Evolutionary conservation across 75 land plant species (phyloP), one percentile per base, ranked within the genome.

Genomic region (Pseudotsuga menziesii): DNA sequence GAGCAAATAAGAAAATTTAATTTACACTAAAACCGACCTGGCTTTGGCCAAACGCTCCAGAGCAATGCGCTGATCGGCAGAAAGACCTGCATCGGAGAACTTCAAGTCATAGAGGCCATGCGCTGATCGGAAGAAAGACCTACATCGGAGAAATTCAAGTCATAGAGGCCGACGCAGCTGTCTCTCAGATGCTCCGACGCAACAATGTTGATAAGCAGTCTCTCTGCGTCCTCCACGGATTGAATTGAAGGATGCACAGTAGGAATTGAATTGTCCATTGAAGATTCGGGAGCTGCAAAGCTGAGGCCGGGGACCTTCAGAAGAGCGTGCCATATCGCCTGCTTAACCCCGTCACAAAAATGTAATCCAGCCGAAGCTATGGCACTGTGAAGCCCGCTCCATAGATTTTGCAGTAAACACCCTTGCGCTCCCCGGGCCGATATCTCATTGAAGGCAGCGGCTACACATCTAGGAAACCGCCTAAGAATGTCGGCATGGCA

Each of bases 111-210:
- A n/a, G n/a, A n/a, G n/a, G n/a, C n/a, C n/a, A n/a, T n/a, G n/a
- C n/a, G n/a, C n/a, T n/a, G n/a, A n/a, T n/a, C n/a, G n/a, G n/a
- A n/a, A n/a, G n/a, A n/a, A n/a, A n/a, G n/a, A 27, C 77, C 79
- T 3, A 80, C 59, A 70, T 82, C 88, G 11, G 89, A 75, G 12
- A 67, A 71, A 75, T 87, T 85, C 12, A 77, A 35, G 74, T 93
- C 96, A 73, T 90, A 89, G 5, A 91, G 41, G 20, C 99, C 99
- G 29, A 93, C 61, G 54, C 84, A 96, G 69, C 85, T 84, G 55
- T 96, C 92, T 66, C 96, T 83, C 32, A 96, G 73, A 22, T 81
- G 82, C 70, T 89, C 91, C 19, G 80, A 75, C 13, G 97, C 94
- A 5, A 93, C 79, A 27, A 96, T 73, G 73, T 32, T 80, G 35